These are phyloP conservation scores for Sarcocystis neurona DNA, from an alignment of 169 alveolate species.

Conservation along the genomic window DNA sequence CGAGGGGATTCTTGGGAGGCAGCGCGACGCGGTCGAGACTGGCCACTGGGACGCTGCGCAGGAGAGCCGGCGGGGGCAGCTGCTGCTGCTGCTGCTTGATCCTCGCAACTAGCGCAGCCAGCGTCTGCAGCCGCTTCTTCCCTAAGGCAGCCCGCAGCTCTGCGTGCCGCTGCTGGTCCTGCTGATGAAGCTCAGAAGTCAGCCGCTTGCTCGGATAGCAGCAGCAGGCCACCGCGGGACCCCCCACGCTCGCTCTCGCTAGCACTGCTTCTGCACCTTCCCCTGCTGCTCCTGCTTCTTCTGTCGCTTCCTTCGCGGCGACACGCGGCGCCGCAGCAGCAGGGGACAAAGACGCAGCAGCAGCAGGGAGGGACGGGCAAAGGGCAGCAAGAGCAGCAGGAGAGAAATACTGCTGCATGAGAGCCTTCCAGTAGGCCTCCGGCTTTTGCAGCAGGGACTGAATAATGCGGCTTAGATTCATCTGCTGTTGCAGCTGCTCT, in stretches of 20 bases:
- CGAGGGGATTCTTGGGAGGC: neutral
- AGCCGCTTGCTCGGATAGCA: conserved; percentile 33
- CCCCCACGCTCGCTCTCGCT: too few species aligned
- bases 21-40: neutral
- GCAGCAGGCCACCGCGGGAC: conserved; percentile 2
- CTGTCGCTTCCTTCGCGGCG: too few species aligned
- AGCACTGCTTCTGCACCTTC: too few species aligned
- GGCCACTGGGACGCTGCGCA: conserved; percentile 5
- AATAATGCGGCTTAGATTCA: neutral
- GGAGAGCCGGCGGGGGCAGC: conserved; percentile 13
- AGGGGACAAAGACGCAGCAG: too few species aligned
- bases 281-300: too few species aligned
- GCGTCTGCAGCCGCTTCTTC: neutral
- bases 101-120: neutral
- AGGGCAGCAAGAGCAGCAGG: neutral
- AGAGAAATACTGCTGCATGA: neutral
- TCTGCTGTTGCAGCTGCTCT: neutral
- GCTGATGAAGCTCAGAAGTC: neutral
- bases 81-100: conserved; percentile 14
- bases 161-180: conserved; percentile 7
- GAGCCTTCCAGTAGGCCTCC: neutral
- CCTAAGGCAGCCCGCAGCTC: neutral
- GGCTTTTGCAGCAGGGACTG: neutral
- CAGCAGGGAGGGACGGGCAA: too few species aligned
- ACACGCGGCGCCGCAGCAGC: neutral